These are phyloP conservation scores for Lipomyces sp. DNA, from an alignment of 805 yeast species.

Conservation along the genomic window DNA sequence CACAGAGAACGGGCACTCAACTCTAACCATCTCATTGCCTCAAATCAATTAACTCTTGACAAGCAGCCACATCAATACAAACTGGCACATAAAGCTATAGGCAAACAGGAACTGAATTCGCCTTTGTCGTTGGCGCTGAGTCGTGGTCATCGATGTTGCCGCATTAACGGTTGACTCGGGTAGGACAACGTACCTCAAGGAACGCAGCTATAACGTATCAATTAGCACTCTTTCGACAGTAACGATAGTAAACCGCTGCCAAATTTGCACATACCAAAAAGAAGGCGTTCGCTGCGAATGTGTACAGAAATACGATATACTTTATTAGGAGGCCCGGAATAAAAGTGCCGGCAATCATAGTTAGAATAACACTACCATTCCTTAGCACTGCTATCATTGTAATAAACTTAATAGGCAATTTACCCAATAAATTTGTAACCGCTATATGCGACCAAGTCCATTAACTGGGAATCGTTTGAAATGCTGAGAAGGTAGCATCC, in stretches of 20 bases:
- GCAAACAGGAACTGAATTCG: constrained; percentile 86
- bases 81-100: constrained; percentile 82
- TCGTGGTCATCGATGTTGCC: constrained; percentile 52
- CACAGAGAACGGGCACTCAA: not conserved
- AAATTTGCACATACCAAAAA: constrained; percentile 42
- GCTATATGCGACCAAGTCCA: constrained; percentile 86
- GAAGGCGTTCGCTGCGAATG: constrained; percentile 61
- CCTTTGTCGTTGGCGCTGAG: constrained; percentile 70
- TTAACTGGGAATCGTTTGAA: constrained; percentile 56
- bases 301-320: constrained; percentile 57
- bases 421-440: constrained; percentile 94
- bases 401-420: constrained; percentile 53
- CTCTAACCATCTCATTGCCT: not conserved
- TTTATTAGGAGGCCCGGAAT: constrained; percentile 49
- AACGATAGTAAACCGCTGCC: too few relatives aligned
- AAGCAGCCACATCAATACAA: constrained; percentile 75
- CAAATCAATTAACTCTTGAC: constrained; percentile 35
- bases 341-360: constrained; percentile 45
- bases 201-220: constrained; percentile 45
- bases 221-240: constrained; percentile 47
- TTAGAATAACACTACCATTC: constrained; percentile 44
- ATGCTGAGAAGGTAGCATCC: constrained; percentile 73
- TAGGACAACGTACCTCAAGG: constrained; percentile 68
- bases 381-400: constrained; percentile 35
- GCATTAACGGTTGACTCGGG: constrained; percentile 57